Conservation (phyloP, 2,329 filamentous ascomycete species). For the Aspergillus hiratsukae region DNA sequence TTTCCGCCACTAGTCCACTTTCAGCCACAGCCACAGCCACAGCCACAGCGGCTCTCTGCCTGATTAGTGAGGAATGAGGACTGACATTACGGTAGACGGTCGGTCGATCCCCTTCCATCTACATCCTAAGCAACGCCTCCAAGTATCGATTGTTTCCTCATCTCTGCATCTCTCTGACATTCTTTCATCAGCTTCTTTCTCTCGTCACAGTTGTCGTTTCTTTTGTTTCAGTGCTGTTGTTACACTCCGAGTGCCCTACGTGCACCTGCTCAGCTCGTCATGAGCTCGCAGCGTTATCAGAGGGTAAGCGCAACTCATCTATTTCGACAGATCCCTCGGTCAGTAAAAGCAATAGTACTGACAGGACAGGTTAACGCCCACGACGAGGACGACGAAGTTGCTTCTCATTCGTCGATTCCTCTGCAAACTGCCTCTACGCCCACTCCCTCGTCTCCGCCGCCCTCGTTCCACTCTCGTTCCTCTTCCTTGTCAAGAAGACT, state of each 20-base stretch:
- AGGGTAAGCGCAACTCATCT: conserved; percentile 32
- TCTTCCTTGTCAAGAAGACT: conserved; percentile 60
- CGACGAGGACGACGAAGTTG: conserved; percentile 37
- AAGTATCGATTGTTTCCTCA: conserved; percentile 14
- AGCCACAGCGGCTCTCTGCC: background rate
- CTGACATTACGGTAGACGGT: background rate
- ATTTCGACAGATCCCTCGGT: conserved; percentile 1
- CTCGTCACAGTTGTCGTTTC: conserved; percentile 10
- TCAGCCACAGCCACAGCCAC: background rate
- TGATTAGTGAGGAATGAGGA: background rate
- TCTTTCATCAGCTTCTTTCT: conserved; percentile 17
- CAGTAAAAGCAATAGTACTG: background rate
- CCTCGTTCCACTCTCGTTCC: conserved; percentile 82
- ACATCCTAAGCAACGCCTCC: conserved; percentile 3
- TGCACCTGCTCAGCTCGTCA: conserved; percentile 37
- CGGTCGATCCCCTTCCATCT: background rate
- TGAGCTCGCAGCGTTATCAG: conserved; percentile 49
- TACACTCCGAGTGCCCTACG: conserved; percentile 6
- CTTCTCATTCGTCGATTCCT: conserved; percentile 29
- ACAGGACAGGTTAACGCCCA: conserved; percentile 39
- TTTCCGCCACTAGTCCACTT: background rate
- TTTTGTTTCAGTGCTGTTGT: conserved; percentile 10
- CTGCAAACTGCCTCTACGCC: conserved; percentile 27
- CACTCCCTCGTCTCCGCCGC: conserved; percentile 46
- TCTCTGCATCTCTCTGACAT: conserved; percentile 14